Evolutionary conservation across 106 monocot species (phyloP), one percentile per base, ranked within the genome.

Genomic region (Acorus calamus): DNA sequence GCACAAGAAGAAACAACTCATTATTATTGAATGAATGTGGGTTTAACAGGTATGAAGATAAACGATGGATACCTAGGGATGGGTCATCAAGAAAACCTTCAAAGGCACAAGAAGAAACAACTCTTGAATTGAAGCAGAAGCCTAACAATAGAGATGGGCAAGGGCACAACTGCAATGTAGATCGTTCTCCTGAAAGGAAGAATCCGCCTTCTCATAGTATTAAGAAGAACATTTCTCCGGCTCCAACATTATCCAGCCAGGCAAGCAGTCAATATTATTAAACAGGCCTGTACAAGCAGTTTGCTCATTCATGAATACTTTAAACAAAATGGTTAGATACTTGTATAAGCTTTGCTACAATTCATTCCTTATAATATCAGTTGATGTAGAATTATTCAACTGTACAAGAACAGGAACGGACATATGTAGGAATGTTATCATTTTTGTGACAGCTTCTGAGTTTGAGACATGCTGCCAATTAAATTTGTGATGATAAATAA

Each of bases 21-120:
- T n/a, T n/a, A 28, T 28, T 28, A 28, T 28, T 28, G 28, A 11
- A 42, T 49, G 11, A 71, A 63, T 61, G 7, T 47, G 12, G 42
- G 10, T 49, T 45, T 55, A 28, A 46, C 59, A 92, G 93, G 71
- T 93, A 93, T 60, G 86, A 93, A 80, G 93, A 93, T 49, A 93
- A 86, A 82, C 81, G 93, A 77, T 93, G 89, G 89, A 70, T 89
- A 66, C 76, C 93, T 11, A 85, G 81, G 70, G 74, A 81, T 68
- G 74, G 59, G 65, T 50, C 74, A 53, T 68, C 65, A 59, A 74
- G 49, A 66, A 52, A 80, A 50, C 60, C 76, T 64, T 64, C 75
- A 62, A 81, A 77, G 56, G 56, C 60, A 50, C 56, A 10, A 56
- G 86, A 81, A 65, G 83, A 82, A 49, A 75, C 28, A 50, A 13